Base-by-base conservation (phyloP, 768 basidiomycete species). In the Phanerochaete carnosa region DNA sequence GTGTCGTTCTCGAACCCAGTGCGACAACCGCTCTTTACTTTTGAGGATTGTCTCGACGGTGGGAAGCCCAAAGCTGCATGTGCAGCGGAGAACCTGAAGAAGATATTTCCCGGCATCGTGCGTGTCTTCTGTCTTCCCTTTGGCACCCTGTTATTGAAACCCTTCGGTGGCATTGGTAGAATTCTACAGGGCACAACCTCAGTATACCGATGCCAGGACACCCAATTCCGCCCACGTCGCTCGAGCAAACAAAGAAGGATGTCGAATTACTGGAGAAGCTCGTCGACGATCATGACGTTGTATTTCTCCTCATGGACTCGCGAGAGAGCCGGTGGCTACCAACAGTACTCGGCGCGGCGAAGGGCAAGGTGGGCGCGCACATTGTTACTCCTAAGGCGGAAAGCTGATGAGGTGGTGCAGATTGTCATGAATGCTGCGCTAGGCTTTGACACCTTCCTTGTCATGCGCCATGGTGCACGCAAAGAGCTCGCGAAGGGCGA, bases 1-100 rank as follows among this genome's bases (percentile, higher is more conserved):
- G 95, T 98, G 12, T 95, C 94, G 0, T 98, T 95, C 74, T 98
- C 95, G 23, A 98, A 99, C 73, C 97, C 97, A 2, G 97, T 98
- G 51, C 84, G 97, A 35, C 97, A 99, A 71, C 97, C 97, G 2
- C 78, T 99, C 7, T 99, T 98, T 68, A 91, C 94, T 65, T 98
- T 98, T 65, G 88, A 89, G 58, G 97, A 99, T 69, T 97, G 94
- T 64, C 74, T 98, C 30, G 77, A 91, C 43, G 96, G 97, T 0
- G 97, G 96, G 0, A 95, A 91, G 71, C 90, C 91, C 23, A 99
- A 99, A 73, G 95, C 97, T 0, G 87, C 87, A 60, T 90, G 91
- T 63, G 97, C 97, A 0, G 95, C 96, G 0, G 90, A 84, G 19
- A 77, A 83, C 29, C 73, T 98, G 66, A 90, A 86, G 78, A 89